A percentile compares a stretch with the other conserved stretches of the same genome.
phyloP scores from a whole-genome alignment of 2,329 filamentous ascomycete genomes.

The Orbilia javanica region DNA sequence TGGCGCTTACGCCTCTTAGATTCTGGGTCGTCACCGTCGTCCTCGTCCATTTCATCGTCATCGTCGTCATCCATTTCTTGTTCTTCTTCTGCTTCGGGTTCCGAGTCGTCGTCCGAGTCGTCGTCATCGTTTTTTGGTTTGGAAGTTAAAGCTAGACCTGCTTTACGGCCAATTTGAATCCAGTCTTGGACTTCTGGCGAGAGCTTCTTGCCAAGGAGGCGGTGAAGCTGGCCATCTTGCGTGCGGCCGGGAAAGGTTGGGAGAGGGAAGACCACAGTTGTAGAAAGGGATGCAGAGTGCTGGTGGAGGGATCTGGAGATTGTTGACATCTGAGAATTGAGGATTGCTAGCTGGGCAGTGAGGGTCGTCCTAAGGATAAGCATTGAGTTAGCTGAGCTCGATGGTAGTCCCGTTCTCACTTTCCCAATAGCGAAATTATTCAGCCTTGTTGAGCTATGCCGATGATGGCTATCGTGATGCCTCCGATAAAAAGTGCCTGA shows the following conservation, averaged over 20 bases:
- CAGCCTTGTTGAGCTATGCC: neutral
- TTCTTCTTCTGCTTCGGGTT: slow-evolving; percentile 23
- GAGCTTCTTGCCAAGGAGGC: slow-evolving; percentile 72
- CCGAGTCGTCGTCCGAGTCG: slow-evolving; percentile 29
- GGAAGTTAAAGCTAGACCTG: slow-evolving; percentile 48
- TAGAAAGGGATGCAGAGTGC: slow-evolving; percentile 68
- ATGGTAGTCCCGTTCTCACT: neutral
- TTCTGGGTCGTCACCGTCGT: slow-evolving; percentile 23
- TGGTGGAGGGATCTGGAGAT: slow-evolving; percentile 70
- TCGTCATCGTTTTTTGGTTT: slow-evolving; percentile 21
- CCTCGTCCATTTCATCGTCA: slow-evolving; percentile 53
- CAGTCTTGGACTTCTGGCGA: slow-evolving; percentile 72
- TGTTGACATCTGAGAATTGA: slow-evolving; percentile 69
- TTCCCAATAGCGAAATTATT: neutral
- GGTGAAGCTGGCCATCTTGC: slow-evolving; percentile 67
- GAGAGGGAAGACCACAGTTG: slow-evolving; percentile 71
- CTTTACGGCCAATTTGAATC: slow-evolving; percentile 68
- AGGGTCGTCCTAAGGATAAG: slow-evolving; percentile 5
- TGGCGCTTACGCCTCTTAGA: slow-evolving; percentile 33
- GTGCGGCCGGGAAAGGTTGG: slow-evolving; percentile 69
- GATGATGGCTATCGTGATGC: neutral
- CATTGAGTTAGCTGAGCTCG: neutral
- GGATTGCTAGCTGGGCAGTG: slow-evolving; percentile 62
- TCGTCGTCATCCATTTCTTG: slow-evolving; percentile 10
- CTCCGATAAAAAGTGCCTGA: neutral